These are phyloP conservation scores for Nephelium lappaceum DNA, from an alignment of 345 rosid genomes.

Conservation along the genomic window DNA sequence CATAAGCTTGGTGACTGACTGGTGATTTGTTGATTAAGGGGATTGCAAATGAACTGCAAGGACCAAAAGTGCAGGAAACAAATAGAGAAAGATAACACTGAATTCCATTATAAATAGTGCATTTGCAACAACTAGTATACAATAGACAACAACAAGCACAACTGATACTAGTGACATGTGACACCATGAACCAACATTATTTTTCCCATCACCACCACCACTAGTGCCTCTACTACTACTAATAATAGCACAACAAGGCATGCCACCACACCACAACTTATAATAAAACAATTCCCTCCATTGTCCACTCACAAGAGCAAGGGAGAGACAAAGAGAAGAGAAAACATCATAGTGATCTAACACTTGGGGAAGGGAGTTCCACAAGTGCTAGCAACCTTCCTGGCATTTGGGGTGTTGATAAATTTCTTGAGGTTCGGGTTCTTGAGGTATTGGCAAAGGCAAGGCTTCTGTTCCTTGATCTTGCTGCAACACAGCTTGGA, in stretches of 20 bases:
- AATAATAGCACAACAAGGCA: not conserved
- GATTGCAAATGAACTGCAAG: not conserved
- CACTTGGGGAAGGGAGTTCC: conserved; percentile 89
- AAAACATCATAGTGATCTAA: conserved; percentile 26
- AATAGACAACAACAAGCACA: conserved; percentile 24
- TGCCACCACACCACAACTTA: conserved; percentile 18
- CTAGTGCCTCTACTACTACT: conserved; percentile 16
- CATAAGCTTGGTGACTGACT: not conserved
- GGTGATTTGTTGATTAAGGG: not conserved
- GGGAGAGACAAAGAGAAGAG: conserved; percentile 9
- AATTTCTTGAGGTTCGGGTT: conserved; percentile 73
- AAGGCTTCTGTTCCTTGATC: conserved; percentile 86
- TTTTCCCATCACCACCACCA: conserved; percentile 20
- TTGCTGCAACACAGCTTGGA: conserved; percentile 68
- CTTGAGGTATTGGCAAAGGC: conserved; percentile 81
- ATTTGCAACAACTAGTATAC: conserved; percentile 15
- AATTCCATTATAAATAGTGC: conserved; percentile 25
- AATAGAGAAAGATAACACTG: conserved; percentile 1
- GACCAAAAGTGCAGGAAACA: not conserved
- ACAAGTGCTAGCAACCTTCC: conserved; percentile 82
- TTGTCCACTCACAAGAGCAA: conserved; percentile 2
- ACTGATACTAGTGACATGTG: conserved; percentile 28
- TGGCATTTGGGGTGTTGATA: conserved; percentile 83
- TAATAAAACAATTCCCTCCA: conserved; percentile 12
- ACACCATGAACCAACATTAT: conserved; percentile 32